Base-by-base conservation (phyloP, 2,329 filamentous ascomycete species). In the Cladorrhinum sp. region DNA sequence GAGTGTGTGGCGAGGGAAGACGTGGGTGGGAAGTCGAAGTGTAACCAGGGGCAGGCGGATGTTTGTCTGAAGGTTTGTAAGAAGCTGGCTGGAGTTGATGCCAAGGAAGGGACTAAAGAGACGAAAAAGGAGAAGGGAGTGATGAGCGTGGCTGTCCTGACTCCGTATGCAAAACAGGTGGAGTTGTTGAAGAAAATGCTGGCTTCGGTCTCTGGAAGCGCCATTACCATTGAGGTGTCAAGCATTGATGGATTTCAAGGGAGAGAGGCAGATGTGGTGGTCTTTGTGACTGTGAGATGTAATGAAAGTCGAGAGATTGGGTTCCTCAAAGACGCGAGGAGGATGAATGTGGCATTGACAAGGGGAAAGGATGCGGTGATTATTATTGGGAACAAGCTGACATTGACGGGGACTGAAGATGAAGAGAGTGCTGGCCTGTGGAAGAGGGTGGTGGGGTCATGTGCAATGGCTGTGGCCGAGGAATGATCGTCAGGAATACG, bases 221-320 rank as follows among this genome's bases (percentile, higher is more conserved):
- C n/a, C 9, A 3, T 53, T 23, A 16, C 14, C 4, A 65, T 78
- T 1, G 69, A 76, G 52, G 69, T 77, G 1, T 75, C 70, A 1
- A 78, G 74, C 55, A 75, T 79, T 50, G 77, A 80, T 62, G 72
- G 73, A 2, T 80, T 76, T 61, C 76, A 80, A 58, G 77, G 75
- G 1, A 71, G 73, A 1, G 76, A 78, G 66, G 75, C 76, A 1
- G 78, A 79, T 52, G 68, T 79, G 30, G 67, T 79, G 1, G 70
- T 80, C 5, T 78, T 75, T 61, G 73, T 77, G 5, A 76, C 75
- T 1, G 76, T 78, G 5, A 68, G 77, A 8, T 77, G 74, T 62
- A 80, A 80, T 63, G 68, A 70, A 12, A 67, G 69, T 53, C 48
- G 62, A 3, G 69, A 78, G 8, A 73, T 78, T 61, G 76, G 77